Base-by-base conservation (phyloP, 768 basidiomycete genomes). In the Rhizopogon salebrosus region DNA sequence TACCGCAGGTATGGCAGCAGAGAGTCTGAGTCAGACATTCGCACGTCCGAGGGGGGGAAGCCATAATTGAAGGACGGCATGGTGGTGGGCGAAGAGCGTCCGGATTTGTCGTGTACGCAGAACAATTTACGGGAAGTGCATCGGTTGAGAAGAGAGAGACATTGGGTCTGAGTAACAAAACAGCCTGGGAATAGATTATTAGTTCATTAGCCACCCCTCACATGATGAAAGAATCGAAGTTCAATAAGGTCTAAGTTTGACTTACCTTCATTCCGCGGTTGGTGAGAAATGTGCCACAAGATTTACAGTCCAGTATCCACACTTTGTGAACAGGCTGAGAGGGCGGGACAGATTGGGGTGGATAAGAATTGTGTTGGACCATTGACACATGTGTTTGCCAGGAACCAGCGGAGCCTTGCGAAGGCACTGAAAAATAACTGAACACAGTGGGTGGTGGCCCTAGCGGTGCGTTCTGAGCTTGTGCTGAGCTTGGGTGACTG, bases 221-320 rank as follows among this genome's bases (percentile, higher is more conserved):
- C 36, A 49, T 37, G 49, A 51, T 23, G 24, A 35, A 34, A 39
- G 20, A 26, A 48, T 48, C 29, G 23, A 41, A 52, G 29, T 18
- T 43, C 20, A 43, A 16, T 20, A n/a, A n/a, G 40, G 23, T 36
- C 9, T 42, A 23, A 31, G 36, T 26, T 31, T 40, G 41, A 54
- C 77, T 66, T 60, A 82, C 88, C 78, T 88, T 87, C 90, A 92
- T 92, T 52, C 84, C 90, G 24, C 90, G 79, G 65, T 92, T 91
- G 14, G 89, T 88, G 43, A 92, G 69, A 63, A 92, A 92, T 18
- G 76, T 79, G 27, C 75, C 75, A 64, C 91, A 92, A 6, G 80
- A 75, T 57, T 76, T 82, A 70, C 91, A 93, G 64, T 88, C 84
- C 49, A 93, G 70, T 29, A 88, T 82, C 83, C 87, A 92, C 49